Percentiles rank a stretch among this genome's conserved stretches.
Conservation (phyloP, 805 yeast genomes). For the Ogataea nonfermentans region DNA sequence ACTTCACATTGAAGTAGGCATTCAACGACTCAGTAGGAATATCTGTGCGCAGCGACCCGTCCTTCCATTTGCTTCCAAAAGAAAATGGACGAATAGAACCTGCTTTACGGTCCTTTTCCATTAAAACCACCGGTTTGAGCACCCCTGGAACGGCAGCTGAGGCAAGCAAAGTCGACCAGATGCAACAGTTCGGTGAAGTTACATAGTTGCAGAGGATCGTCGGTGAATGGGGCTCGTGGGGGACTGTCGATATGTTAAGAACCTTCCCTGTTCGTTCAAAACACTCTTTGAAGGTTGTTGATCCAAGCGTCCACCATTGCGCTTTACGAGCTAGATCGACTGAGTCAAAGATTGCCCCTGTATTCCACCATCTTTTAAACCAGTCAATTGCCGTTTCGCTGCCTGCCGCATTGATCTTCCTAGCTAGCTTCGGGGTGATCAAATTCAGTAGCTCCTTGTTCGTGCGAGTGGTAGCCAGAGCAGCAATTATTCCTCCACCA, state of each 20-base stretch:
- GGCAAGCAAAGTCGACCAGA: slow-evolving; percentile 78
- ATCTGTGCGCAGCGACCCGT: slow-evolving; percentile 77
- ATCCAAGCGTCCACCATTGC: slow-evolving; percentile 70
- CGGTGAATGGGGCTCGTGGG: slow-evolving; percentile 80
- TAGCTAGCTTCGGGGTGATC: slow-evolving; percentile 59
- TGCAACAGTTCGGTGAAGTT: slow-evolving; percentile 75
- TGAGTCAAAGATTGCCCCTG: slow-evolving; percentile 79
- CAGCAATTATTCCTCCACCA: slow-evolving; percentile 79
- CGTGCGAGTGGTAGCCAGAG: slow-evolving; percentile 66
- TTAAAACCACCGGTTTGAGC: slow-evolving; percentile 71
- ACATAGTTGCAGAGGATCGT: slow-evolving; percentile 73
- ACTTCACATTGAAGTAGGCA: slow-evolving; percentile 72
- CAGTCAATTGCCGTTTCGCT: slow-evolving; percentile 56
- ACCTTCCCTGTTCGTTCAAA: slow-evolving; percentile 65
- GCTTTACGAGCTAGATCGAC: slow-evolving; percentile 69
- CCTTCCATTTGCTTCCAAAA: slow-evolving; percentile 74
- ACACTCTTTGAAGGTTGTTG: slow-evolving; percentile 69
- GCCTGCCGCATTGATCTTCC: slow-evolving; percentile 66
- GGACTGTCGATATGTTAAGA: slow-evolving; percentile 73
- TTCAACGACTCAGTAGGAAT: slow-evolving; percentile 73
- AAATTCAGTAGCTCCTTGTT: slow-evolving; percentile 59
- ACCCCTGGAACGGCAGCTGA: slow-evolving; percentile 85
- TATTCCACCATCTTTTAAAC: slow-evolving; percentile 63
- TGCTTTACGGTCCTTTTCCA: slow-evolving; percentile 48
- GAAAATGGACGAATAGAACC: slow-evolving; percentile 59